Percentiles rank a stretch among this genome's conserved stretches.
phyloP scores from a whole-genome alignment of 1,284 basidiomycete genomes.

The Moesziomyces sp. region DNA sequence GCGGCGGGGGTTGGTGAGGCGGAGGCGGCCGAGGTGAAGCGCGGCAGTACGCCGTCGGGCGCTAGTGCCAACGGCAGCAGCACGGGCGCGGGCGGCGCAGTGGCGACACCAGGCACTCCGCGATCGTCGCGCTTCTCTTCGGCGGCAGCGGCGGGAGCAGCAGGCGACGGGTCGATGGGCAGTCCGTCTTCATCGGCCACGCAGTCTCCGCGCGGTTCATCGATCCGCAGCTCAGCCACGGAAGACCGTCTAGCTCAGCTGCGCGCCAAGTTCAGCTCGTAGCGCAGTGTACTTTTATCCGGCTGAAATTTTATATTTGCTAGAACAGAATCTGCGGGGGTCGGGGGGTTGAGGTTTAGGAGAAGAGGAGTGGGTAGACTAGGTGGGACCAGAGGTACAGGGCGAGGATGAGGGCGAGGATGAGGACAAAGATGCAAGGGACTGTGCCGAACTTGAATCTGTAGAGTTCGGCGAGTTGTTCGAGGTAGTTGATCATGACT shows the following conservation, averaged over 20 bases:
- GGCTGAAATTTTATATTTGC: background rate
- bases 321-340: too few species aligned
- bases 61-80: conserved; percentile 4
- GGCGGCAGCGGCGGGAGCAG: conserved; percentile 1
- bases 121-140: conserved; percentile 8
- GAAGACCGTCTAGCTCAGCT: conserved; percentile 62
- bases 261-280: conserved; percentile 55
- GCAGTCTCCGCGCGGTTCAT: conserved; percentile 21
- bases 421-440: conserved; percentile 19
- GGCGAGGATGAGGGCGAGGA: conserved; percentile 17
- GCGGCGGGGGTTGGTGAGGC: background rate
- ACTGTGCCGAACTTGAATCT: conserved; percentile 34
- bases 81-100: background rate
- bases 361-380: conserved; percentile 14
- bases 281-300: conserved; percentile 1
- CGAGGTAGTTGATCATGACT: conserved; percentile 51
- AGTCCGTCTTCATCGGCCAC: conserved; percentile 31
- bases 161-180: conserved; percentile 16
- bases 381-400: conserved; percentile 32
- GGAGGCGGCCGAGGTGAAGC: conserved; percentile 9
- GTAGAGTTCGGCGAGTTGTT: conserved; percentile 43
- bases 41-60: conserved; percentile 19
- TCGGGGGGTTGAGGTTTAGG: background rate
- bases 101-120: conserved; percentile 16
- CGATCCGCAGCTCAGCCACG: conserved; percentile 25